Base-by-base conservation (phyloP, 345 rosid genomes). In the Psidium guajava region DNA sequence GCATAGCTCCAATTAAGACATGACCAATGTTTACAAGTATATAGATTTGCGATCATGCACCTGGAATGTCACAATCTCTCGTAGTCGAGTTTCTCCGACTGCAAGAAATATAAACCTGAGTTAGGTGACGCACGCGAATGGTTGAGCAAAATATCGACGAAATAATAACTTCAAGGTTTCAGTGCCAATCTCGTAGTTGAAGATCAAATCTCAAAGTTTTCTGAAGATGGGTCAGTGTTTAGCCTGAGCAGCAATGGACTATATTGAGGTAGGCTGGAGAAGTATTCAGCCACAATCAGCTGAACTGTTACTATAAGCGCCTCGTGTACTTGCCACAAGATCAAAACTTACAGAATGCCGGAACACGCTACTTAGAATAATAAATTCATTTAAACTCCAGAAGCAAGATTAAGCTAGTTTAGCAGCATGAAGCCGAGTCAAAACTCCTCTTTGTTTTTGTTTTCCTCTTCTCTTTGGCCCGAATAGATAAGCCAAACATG, bases 81-180 rank as follows among this genome's bases (percentile, higher is more conserved):
- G 8, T 95, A 94, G 86, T 94, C 84, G 27, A 96, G 96, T 88
- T 92, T 94, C 83, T 94, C 99, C 0, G 96, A 96, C 99, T 96
- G 98, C 93, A 89, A 74, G 2, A 14, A 75, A 54, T 4, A 69
- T 69, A 47, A 69, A 21, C 47, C 25, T 36, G 14, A 69, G 80
- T 69, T 69, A 69, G 80, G 80, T 20, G 80, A 36, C 47, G 9
- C 25, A 36, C 80, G 9, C 25, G 47, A 69, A 69, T 36, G 47
- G 80, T 40, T 9, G 47, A 69, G 24, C 47, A 69, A 69, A 22
- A 69, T 8, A 69, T 69, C 8, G 47, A 36, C 3, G 13, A 69
- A 69, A 69, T 36, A 18, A 69, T 47, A 69, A 69, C 80, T 36
- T 69, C 47, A 69, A 36, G 42, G 47, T 18, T 36, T 69, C 47